Base-by-base conservation (phyloP, 768 basidiomycete genomes). In the Russula earlei region DNA sequence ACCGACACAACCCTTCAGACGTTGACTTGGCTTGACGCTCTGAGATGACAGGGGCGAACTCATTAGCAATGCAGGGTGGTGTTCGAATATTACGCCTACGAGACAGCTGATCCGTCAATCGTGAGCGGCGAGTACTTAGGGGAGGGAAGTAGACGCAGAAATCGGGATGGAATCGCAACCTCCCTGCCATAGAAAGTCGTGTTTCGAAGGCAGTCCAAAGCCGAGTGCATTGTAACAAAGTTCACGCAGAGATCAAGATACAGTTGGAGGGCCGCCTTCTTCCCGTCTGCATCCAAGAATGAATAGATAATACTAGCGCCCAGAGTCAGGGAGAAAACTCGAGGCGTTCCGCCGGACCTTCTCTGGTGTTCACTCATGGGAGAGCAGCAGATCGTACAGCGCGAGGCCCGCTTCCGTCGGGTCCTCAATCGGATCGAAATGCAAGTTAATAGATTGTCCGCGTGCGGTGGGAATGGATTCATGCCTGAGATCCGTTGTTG, bases 401-500 rank as follows among this genome's bases (percentile, higher is more conserved):
- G 64, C 63, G 22, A 79, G 65, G n/a, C 61, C 67, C 0, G 68
- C 70, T 42, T 72, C 70, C 2, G 61, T 62, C 41, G 59, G 48
- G 58, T 79, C 77, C 58, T 79, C 77, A 11, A 74, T 74, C 47
- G 73, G 71, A 42, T 71, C 70, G 59, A 79, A 78, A 10, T 64
- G 55, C 19, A 77, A 65, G 34, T 71, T 66, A 58, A 71, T 67
- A 10, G 60, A 45, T 1, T 64, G 46, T 1, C 69, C 70, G 27
- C 76, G 72, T 1, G 77, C 75, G n/a, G 72, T 73, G 0, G 77
- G 76, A 47, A 79, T 79, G 3, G 73, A 74, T 58, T 78, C 77
- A 64, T 79, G 78, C 25, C 76, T 65, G 64, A 70, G 79, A 34
- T 74, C 76, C 14, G 66, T 66, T 5, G 72, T 75, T 6, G 70